phyloP scores from a whole-genome alignment of 352 stramenopile species.

The Pythium angustatum region DNA sequence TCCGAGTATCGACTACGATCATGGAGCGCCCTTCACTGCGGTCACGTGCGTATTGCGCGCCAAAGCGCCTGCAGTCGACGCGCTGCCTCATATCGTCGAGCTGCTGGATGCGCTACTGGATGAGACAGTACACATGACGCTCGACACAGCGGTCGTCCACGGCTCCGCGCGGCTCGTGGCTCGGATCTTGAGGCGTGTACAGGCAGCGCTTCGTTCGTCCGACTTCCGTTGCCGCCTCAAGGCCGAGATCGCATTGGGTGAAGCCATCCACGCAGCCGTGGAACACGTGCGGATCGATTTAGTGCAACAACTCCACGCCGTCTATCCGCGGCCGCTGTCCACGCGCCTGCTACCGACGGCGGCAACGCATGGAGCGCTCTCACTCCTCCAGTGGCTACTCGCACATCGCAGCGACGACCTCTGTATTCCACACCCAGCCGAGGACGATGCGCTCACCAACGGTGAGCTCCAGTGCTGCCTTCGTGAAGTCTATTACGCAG shows the following conservation, averaged over 20 bases:
- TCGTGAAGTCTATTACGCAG: slow-evolving; percentile 3
- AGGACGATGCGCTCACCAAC: neutral
- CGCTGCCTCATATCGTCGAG: slow-evolving; percentile 1
- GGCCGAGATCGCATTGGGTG: slow-evolving; percentile 1
- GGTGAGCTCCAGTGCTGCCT: neutral
- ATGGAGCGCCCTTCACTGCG: slow-evolving; percentile 8
- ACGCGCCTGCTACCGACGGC: neutral
- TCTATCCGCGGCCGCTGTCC: slow-evolving; percentile 6
- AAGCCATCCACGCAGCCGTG: neutral
- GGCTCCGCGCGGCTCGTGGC: slow-evolving; percentile 9
- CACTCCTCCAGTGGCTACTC: slow-evolving; percentile 16
- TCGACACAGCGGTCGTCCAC: neutral
- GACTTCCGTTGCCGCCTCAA: neutral
- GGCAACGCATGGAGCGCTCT: neutral
- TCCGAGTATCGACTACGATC: too few species aligned
- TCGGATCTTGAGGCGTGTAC: neutral
- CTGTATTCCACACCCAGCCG: neutral
- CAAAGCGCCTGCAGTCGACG: neutral
- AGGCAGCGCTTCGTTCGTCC: neutral
- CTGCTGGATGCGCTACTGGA: slow-evolving; percentile 13
- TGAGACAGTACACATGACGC: neutral
- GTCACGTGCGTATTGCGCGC: slow-evolving; percentile 12
- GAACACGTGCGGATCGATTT: slow-evolving; percentile 3
- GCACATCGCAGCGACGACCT: slow-evolving; percentile 13
- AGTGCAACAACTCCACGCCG: slow-evolving; percentile 4